Base-by-base conservation (phyloP, 179 eudicot genomes). In the Amaranthus tricolor region DNA sequence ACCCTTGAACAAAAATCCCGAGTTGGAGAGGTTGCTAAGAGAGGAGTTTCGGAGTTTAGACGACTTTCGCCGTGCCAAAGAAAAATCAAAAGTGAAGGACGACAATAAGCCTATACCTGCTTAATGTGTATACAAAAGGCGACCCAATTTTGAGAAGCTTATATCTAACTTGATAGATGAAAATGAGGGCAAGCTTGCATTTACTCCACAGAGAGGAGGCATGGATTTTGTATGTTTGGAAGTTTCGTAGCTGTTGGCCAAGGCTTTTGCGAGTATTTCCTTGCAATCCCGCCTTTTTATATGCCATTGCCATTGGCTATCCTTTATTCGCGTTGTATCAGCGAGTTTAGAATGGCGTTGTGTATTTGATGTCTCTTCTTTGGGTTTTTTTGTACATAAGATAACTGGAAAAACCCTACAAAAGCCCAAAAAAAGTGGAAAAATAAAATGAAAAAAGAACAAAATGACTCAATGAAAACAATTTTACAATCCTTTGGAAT, bases 31-130 rank as follows among this genome's bases (percentile, higher is more conserved):
- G 75, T 74, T 94, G 82, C 91, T 94, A 11, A 86, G 67, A 52
- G 97, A 92, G 83, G 87, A 90, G 76, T 94, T 79, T 70, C 79
- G 86, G 47, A 85, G 84, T 78, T 59, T 94, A 84, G 83, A 86
- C 11, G 98, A 92, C 86, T 92, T 92, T 75, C 84, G 74, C 19
- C 86, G 82, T 17, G 87, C 90, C 73, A 90, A 78, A 82, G 84
- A 64, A 68, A 86, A 84, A 75, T 40, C 76, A 6, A 50, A 53
- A 13, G 77, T 66, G 20, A 80, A 79, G 71, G 81, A 49, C 60
- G 84, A 66, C 4, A 65, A 64, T 66, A 80, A 52, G 17, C 80
- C 56, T 56, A 12, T 48, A 78, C 51, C 24, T 43, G 62, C 76
- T n/a, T 77, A 68, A 45, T 1, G 40, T 31, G 40, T 15, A 17